Evolutionary conservation across 1,284 basidiomycete genomes (phyloP).

Genomic region (Mycena sp.): DNA sequence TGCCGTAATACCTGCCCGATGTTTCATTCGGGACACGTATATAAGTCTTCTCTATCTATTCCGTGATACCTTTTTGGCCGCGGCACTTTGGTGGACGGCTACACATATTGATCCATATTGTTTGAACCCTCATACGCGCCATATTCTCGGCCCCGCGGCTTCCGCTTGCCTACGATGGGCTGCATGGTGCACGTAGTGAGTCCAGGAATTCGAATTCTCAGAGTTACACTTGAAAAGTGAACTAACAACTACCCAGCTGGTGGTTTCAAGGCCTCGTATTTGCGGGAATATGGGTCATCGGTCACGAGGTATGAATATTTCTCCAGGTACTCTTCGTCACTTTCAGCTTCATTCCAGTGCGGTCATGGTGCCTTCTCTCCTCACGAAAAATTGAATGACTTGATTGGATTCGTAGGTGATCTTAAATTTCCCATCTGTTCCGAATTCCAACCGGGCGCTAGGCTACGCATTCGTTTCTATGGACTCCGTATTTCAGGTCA

Average conservation of each 20-base stretch:
- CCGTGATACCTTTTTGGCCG: constrained; percentile 59
- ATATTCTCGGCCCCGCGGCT: constrained; percentile 45
- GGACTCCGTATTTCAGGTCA: constrained; percentile 61
- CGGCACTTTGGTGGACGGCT: constrained; percentile 53
- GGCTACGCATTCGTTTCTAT: constrained; percentile 56
- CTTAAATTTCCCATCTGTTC: constrained; percentile 4
- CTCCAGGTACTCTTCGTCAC: constrained; percentile 44
- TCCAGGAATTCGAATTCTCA: not conserved
- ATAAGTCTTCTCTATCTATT: constrained; percentile 51
- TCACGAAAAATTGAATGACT: constrained; percentile 42
- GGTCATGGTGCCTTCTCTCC: constrained; percentile 47
- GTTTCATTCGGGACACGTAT: constrained; percentile 52
- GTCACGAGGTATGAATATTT: constrained; percentile 58
- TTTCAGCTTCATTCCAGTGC: constrained; percentile 36
- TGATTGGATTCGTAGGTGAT: constrained; percentile 52
- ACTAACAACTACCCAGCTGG: constrained; percentile 49
- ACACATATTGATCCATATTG: constrained; percentile 59
- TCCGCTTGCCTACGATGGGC: constrained; percentile 52
- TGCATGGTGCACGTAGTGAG: constrained; percentile 59
- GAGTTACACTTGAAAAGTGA: not conserved
- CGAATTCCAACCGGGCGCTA: constrained; percentile 20
- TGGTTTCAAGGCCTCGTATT: constrained; percentile 71
- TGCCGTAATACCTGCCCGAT: constrained; percentile 58
- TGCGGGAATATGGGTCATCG: constrained; percentile 71
- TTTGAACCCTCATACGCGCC: constrained; percentile 35